Base-by-base conservation (phyloP, 768 basidiomycete genomes). In the Polyporus arcularius region DNA sequence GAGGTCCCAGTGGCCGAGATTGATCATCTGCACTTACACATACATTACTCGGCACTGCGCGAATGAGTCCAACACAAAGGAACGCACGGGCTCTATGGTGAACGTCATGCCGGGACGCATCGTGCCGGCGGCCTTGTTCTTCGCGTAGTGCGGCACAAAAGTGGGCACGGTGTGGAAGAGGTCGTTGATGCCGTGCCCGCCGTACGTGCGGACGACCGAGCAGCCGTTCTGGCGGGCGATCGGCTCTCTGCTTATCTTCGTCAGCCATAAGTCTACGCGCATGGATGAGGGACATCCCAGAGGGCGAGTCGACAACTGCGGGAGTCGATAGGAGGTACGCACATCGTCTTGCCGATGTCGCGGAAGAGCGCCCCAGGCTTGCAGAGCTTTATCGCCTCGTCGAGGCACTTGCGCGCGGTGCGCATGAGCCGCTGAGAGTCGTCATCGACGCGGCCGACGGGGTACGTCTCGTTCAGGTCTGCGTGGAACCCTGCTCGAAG, bases 401-500 rank as follows among this genome's bases (percentile, higher is more conserved):
- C 94, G 52, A 96, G 79, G 62, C 87, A 88, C 71, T 90, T 82
- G 52, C 94, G 88, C 9, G 95, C 84, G 16, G 90, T 90, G 38
- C 80, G 83, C 63, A 99, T 91, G 50, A 99, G 80, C 64, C 88
- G 90, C 68, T 82, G 78, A 16, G 92, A 88, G 43, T 94, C 90
- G 28, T 92, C 89, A 70, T 94, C 90, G 55, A 95, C 84, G 62
- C 83, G 79, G 43, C 92, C 93, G 49, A 96, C 93, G 4, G 96
- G 90, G 72, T 96, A 96, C 28, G 94, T 96, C 58, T 83, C 95
- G 71, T 97, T 96, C 46, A 96, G 78, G 76, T 99, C 97, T 18
- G 85, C 89, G 75, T 99, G 97, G 76, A 85, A 93, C 26, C 96
- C 94, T 90, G 64, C 40, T 26, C 43, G 35, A 11, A 11, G 11